Base-by-base conservation (phyloP, 2,329 filamentous ascomycete genomes). In the Monosporascus sp. region DNA sequence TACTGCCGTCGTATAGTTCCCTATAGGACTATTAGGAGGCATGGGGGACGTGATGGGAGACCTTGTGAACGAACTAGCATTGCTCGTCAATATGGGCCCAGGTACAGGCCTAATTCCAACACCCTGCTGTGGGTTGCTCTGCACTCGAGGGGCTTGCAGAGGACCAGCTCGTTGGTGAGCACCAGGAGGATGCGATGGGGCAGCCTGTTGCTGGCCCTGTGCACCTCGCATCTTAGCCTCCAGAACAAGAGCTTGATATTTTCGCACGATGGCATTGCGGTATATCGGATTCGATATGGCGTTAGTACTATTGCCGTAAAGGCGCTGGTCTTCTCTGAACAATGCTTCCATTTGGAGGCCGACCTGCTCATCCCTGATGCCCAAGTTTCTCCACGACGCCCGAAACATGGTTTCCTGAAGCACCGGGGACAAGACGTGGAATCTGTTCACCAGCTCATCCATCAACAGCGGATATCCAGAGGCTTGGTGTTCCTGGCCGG, bases 401-500 rank as follows among this genome's bases (percentile, higher is more conserved):
- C 73, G 74, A 60, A 84, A 86, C 3, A 83, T 66, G 27, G 83
- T 76, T 1, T 65, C 66, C 58, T 83, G 79, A 6, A 88, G 66
- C 1, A 76, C 70, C 0, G 69, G 63, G 0, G 83, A 87, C 7
- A 63, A 64, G 14, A 85, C 64, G 6, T 65, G 62, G 37, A 87
- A 71, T 14, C 66, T 59, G n/a, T 65, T 62, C 5, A 73, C 64
- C 27, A 88, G 67, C 59, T 87, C 84, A 50, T 75, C 72, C 37
- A 81, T 74, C n/a, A 84, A 67, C 5, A 83, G 78, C 3, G 83
- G 83, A 58, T 75, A 80, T 2, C 66, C 65, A 41, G 75, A 69
- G 20, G 46, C 37, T 25, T 55, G 60, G 57, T 75, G 73, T 22
- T 69, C 66, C 5, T 51, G 63, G 25, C 67, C 66, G 46, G 76